Evolutionary conservation across 1,139 yeast genomes (phyloP).

Genomic region (Yamadazyma pseudoaaseri): DNA sequence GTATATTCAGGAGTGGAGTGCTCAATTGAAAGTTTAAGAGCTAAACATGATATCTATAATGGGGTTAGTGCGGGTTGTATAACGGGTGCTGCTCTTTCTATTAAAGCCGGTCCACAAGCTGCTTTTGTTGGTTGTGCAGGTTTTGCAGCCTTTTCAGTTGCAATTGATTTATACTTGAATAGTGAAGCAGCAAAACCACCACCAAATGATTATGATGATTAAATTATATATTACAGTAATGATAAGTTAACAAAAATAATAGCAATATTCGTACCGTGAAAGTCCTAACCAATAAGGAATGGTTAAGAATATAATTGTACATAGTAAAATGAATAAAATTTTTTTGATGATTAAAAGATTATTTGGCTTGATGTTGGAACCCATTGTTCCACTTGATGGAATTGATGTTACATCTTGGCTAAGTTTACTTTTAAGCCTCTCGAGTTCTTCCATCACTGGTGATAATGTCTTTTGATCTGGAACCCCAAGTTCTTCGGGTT

Average conservation of each 20-base stretch:
- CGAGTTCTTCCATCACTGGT: conserved; percentile 12
- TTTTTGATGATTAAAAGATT: neutral
- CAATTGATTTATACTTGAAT: conserved; percentile 86
- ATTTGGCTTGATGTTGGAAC: too few relatives aligned
- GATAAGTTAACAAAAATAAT: conserved; percentile 29
- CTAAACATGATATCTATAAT: conserved; percentile 89
- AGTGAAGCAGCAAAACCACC: conserved; percentile 89
- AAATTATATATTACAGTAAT: conserved; percentile 8
- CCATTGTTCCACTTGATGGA: too few relatives aligned
- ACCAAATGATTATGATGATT: conserved; percentile 82
- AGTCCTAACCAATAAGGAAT: conserved; percentile 29
- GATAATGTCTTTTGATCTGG: conserved; percentile 4
- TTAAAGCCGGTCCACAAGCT: conserved; percentile 92
- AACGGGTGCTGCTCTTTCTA: conserved; percentile 89
- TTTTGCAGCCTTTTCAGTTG: conserved; percentile 94
- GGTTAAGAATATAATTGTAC: conserved; percentile 15
- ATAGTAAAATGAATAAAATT: conserved; percentile 11
- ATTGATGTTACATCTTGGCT: neutral
- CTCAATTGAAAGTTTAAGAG: conserved; percentile 79
- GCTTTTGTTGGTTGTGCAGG: conserved; percentile 94
- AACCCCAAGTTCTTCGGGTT: neutral
- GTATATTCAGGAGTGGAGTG: conserved; percentile 96
- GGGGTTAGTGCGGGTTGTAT: conserved; percentile 93
- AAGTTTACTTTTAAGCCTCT: conserved; percentile 11
- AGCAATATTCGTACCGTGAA: conserved; percentile 36